Evolutionary conservation across 2,329 filamentous ascomycete genomes (phyloP).

Genomic region (Ceratocystis smalleyi): DNA sequence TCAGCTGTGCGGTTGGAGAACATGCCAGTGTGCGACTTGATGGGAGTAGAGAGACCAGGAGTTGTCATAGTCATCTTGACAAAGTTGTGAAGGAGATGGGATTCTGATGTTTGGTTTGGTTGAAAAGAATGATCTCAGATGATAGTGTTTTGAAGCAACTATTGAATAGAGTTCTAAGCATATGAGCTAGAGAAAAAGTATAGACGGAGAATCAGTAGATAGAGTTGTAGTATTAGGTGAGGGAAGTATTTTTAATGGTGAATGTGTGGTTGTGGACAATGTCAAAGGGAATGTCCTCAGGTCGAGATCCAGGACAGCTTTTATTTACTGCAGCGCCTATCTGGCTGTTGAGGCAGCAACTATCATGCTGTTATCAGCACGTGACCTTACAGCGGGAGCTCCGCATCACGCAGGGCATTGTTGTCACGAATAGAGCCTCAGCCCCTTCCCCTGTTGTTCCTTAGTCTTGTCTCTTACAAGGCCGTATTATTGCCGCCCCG

Average conservation of each 20-base stretch:
- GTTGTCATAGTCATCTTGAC: conserved; percentile 51
- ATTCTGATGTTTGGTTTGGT: not conserved
- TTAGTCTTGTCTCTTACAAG: too few relatives aligned
- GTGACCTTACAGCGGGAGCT: not conserved
- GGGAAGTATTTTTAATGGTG: not conserved
- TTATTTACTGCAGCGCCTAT: conserved; percentile 33
- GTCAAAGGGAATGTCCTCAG: not conserved
- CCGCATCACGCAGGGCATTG: not conserved
- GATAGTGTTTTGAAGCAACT: conserved; percentile 4
- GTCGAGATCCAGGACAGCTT: conserved; percentile 20
- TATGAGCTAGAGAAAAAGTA: conserved; percentile 20
- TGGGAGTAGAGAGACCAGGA: conserved; percentile 66
- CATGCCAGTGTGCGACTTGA: conserved; percentile 86
- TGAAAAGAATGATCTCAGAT: conserved; percentile 1
- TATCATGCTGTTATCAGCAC: conserved; percentile 1
- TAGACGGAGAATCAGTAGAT: conserved; percentile 18
- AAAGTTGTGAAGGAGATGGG: not conserved
- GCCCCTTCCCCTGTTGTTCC: too few relatives aligned
- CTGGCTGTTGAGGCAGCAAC: conserved; percentile 18
- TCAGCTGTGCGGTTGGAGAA: conserved; percentile 88
- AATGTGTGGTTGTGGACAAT: not conserved
- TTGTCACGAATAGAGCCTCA: too few relatives aligned
- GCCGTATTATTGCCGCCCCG: not conserved
- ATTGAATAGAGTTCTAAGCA: conserved; percentile 11
- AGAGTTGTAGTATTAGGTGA: conserved; percentile 17